phyloP scores from a whole-genome alignment of 768 basidiomycete species.

The Termitomyces titanicus region DNA sequence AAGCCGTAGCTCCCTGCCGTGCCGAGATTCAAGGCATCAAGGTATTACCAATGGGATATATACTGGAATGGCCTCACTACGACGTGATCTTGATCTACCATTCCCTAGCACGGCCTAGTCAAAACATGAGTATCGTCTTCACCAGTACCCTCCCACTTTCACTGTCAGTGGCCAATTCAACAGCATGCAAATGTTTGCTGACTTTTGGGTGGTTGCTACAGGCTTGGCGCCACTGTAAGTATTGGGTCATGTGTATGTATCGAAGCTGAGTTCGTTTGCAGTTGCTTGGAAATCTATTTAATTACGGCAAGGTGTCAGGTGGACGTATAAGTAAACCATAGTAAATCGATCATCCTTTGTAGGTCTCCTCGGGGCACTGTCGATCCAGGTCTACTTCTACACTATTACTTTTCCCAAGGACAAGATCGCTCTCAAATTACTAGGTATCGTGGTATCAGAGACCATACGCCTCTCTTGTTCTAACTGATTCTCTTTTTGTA shows the following conservation, averaged over 20 bases:
- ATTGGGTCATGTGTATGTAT: neutral
- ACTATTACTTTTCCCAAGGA: neutral
- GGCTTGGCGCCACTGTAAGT: neutral
- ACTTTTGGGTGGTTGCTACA: neutral
- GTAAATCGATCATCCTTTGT: neutral
- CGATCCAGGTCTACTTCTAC: slow-evolving; percentile 1
- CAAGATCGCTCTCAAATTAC: neutral
- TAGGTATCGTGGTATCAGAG: neutral
- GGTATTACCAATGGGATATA: too few relatives aligned
- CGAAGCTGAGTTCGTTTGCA: neutral
- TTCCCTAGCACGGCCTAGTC: too few relatives aligned
- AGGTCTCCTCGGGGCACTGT: neutral
- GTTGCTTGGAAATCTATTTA: neutral
- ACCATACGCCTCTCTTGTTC: neutral
- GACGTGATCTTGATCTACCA: too few relatives aligned
- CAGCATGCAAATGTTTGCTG: neutral
- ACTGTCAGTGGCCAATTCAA: too few relatives aligned
- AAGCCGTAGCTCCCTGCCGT: too few relatives aligned
- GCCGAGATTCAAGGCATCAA: too few relatives aligned
- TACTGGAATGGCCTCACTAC: too few relatives aligned
- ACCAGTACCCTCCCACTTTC: too few relatives aligned
- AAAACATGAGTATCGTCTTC: too few relatives aligned
- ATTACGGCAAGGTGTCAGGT: slow-evolving; percentile 3
- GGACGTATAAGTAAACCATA: neutral
- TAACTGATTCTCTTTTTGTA: neutral